A percentile compares a stretch with the other conserved stretches of the same genome.
Conservation (phyloP, 371 early-diverging fungal species). For the Mortierella sp. region DNA sequence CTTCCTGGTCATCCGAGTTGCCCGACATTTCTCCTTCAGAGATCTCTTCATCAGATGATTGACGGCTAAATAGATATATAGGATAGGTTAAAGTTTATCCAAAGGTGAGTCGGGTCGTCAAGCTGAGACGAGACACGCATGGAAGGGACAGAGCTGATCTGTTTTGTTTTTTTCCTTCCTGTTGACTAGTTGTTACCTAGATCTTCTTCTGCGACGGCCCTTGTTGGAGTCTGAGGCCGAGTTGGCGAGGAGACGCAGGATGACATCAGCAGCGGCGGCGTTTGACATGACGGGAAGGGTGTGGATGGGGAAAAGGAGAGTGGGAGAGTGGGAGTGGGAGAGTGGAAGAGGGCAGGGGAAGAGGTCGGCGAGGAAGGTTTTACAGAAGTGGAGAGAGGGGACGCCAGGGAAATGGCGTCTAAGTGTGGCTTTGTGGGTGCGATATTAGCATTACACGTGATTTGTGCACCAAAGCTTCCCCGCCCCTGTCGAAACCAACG, state of each 20-base stretch:
- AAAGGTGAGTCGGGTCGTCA: not conserved
- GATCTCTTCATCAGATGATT: slow-evolving; percentile 57
- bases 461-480: not conserved
- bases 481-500: not conserved
- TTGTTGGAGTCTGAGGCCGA: slow-evolving; percentile 54
- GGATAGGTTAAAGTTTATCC: not conserved
- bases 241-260: slow-evolving; percentile 52
- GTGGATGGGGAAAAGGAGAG: slow-evolving; percentile 3
- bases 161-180: not conserved
- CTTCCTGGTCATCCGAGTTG: slow-evolving; percentile 59
- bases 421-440: no score
- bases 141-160: not conserved
- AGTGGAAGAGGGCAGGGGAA: not conserved
- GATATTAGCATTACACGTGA: no score
- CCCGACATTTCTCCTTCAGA: slow-evolving; percentile 54
- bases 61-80: not conserved
- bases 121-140: not conserved
- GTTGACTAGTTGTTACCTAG: slow-evolving; percentile 31
- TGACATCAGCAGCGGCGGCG: slow-evolving; percentile 42
- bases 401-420: no score
- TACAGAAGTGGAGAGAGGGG: not conserved
- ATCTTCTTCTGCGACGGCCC: slow-evolving; percentile 47
- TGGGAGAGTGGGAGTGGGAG: not conserved
- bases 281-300: slow-evolving; percentile 39
- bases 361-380: not conserved